phyloP scores from a whole-genome alignment of 108 stramenopile species.

The Nitzschia sp. region DNA sequence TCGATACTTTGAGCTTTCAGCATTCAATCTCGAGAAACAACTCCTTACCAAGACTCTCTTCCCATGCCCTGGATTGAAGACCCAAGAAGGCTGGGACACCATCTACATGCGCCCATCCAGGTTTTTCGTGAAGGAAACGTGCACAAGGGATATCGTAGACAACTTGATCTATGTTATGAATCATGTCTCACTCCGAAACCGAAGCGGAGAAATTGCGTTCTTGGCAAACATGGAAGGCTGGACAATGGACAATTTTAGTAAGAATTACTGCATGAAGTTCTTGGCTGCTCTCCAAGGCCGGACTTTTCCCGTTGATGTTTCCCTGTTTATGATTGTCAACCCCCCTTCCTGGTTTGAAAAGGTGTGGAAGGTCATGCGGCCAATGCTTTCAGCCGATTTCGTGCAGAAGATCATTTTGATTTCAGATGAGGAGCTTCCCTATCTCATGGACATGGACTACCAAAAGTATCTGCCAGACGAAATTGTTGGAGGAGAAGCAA shows the following conservation, averaged over 20 bases:
- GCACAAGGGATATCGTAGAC: slow-evolving; percentile 43
- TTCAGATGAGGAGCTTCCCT: slow-evolving; percentile 19
- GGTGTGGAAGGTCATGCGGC: slow-evolving; percentile 46
- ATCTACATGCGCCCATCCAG: slow-evolving; percentile 57
- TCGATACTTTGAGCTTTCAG: slow-evolving; percentile 5
- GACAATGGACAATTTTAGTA: slow-evolving; percentile 48
- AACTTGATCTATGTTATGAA: slow-evolving; percentile 51
- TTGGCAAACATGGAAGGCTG: slow-evolving; percentile 53
- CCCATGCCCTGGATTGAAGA: slow-evolving; percentile 48
- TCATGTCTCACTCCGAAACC: slow-evolving; percentile 21
- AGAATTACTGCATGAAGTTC: slow-evolving; percentile 45
- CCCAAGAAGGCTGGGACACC: slow-evolving; percentile 35
- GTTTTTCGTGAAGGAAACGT: slow-evolving; percentile 47
- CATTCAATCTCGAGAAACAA: slow-evolving; percentile 13
- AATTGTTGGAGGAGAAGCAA: slow-evolving; percentile 20
- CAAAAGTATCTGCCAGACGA: slow-evolving; percentile 44
- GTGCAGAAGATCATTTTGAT: slow-evolving; percentile 47
- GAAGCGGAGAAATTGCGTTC: slow-evolving; percentile 49
- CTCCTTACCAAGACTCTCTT: slow-evolving; percentile 39
- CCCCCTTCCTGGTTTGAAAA: slow-evolving; percentile 49
- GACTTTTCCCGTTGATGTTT: slow-evolving; percentile 42
- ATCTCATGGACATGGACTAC: slow-evolving; percentile 24
- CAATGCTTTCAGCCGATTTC: slow-evolving; percentile 44
- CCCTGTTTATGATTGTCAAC: slow-evolving; percentile 55
- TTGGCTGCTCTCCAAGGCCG: slow-evolving; percentile 53